These are phyloP conservation scores for Botrytis elliptica DNA, from an alignment of 2,329 filamentous ascomycete species.

Conservation along the genomic window DNA sequence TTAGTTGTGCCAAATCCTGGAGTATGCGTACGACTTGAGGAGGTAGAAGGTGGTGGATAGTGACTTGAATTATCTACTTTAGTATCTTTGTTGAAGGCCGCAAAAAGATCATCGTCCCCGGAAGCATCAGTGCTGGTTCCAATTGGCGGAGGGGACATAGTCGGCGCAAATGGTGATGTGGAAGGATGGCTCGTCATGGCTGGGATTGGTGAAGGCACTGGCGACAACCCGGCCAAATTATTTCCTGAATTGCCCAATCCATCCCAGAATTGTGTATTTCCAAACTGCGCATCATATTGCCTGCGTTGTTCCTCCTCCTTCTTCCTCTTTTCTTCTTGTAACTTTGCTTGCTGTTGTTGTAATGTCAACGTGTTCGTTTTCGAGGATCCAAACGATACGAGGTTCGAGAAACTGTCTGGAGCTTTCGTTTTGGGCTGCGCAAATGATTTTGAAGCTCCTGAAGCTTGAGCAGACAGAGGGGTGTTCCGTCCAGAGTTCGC, in stretches of 20 bases:
- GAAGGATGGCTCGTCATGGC: conserved; percentile 44
- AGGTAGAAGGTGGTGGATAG: conserved; percentile 55
- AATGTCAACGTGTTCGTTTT: conserved; percentile 69
- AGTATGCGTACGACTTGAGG: conserved; percentile 42
- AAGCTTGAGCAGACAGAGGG: conserved; percentile 46
- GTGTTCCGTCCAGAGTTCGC: conserved; percentile 56
- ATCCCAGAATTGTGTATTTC: conserved; percentile 74
- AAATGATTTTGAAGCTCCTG: conserved; percentile 42
- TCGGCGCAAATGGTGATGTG: conserved; percentile 33
- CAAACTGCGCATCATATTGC: conserved; percentile 75
- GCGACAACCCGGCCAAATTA: conserved; percentile 44
- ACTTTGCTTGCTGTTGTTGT: conserved; percentile 71
- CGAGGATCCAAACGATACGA: conserved; percentile 62
- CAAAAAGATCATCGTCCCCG: conserved; percentile 64
- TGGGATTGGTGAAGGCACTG: conserved; percentile 49
- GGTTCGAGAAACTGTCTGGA: conserved; percentile 73
- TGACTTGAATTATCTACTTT: conserved; percentile 66
- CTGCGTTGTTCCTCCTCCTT: conserved; percentile 73
- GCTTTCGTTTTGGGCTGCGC: conserved; percentile 46
- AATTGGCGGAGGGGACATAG: conserved; percentile 45
- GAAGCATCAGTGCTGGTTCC: conserved; percentile 23
- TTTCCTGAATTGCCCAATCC: conserved; percentile 57
- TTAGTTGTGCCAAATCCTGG: conserved; percentile 43
- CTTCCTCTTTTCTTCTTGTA: conserved; percentile 63
- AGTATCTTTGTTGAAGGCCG: conserved; percentile 64